Percentiles rank a stretch among this genome's conserved stretches.
Conservation (phyloP, 2,329 filamentous ascomycete species). For the Nigrograna mackinnonii region DNA sequence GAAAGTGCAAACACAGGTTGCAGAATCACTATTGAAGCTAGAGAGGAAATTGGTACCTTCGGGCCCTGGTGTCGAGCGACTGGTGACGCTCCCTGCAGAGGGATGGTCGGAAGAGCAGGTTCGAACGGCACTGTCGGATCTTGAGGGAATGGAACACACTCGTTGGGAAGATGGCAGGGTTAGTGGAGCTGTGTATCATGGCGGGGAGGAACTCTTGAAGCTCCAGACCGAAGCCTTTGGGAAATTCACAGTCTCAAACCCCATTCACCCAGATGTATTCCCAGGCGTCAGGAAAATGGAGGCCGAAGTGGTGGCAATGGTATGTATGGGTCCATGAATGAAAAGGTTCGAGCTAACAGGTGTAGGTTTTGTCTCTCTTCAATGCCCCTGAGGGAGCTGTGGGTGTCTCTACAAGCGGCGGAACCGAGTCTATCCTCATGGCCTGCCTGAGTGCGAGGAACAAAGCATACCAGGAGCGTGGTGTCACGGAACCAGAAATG, state of each 20-base stretch:
- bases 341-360: conserved; percentile 9
- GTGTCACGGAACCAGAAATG: conserved; percentile 94
- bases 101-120: conserved; percentile 82
- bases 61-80: conserved; percentile 70
- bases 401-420: conserved; percentile 88
- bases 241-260: conserved; percentile 93
- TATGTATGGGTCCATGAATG: conserved; percentile 38
- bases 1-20: conserved; percentile 83
- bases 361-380: conserved; percentile 73
- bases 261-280: conserved; percentile 97
- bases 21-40: conserved; percentile 77
- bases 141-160: conserved; percentile 89
- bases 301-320: conserved; percentile 96
- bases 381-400: conserved; percentile 84
- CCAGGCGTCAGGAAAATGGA: conserved; percentile 99
- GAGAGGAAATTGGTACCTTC: conserved; percentile 81
- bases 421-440: conserved; percentile 96
- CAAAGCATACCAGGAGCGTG: conserved; percentile 82
- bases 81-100: conserved; percentile 77
- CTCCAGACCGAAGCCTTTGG: conserved; percentile 93
- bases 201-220: conserved; percentile 77
- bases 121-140: conserved; percentile 74
- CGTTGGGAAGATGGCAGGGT: conserved; percentile 96
- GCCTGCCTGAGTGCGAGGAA: conserved; percentile 88
- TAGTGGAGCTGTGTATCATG: conserved; percentile 94